Conservation (phyloP, 73 alveolate genomes). For the Tetrahymena thermophila region DNA sequence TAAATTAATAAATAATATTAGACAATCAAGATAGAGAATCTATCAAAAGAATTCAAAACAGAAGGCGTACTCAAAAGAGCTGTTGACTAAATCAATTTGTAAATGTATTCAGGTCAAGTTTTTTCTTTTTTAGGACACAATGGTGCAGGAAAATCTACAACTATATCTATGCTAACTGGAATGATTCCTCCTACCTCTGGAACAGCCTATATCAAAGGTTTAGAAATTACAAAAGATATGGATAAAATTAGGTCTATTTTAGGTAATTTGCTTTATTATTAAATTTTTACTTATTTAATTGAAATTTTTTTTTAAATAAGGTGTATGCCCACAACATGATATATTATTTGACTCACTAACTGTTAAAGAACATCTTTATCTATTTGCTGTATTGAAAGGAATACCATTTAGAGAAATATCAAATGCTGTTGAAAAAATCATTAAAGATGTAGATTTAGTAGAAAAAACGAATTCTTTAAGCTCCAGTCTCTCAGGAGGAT, state of each 20-base stretch:
- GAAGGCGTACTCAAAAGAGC: constrained; percentile 47
- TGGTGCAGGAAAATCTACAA: too few species aligned
- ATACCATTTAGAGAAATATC: background rate
- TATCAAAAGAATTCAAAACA: constrained; percentile 4
- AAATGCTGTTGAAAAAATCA: background rate
- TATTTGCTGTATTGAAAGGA: constrained; percentile 63
- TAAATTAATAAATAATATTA: background rate
- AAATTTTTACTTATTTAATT: too few species aligned
- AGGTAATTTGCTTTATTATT: too few species aligned
- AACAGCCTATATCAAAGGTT: constrained; percentile 59
- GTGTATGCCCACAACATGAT: constrained; percentile 81
- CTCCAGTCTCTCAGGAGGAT: constrained; percentile 82
- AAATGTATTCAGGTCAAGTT: constrained; percentile 76
- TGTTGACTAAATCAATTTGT: constrained; percentile 60
- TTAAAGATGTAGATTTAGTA: constrained; percentile 6
- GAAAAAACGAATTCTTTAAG: background rate
- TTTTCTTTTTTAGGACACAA: constrained; percentile 93
- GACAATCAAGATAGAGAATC: background rate
- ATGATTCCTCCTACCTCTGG: constrained; percentile 79
- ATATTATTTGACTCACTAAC: constrained; percentile 66
- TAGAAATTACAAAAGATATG: constrained; percentile 57
- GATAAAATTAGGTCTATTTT: constrained; percentile 43
- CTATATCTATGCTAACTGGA: too few species aligned
- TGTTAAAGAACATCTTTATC: constrained; percentile 61
- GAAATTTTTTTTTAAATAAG: background rate